Conservation (phyloP, 257 asterid species). For the Plantago elongata region DNA sequence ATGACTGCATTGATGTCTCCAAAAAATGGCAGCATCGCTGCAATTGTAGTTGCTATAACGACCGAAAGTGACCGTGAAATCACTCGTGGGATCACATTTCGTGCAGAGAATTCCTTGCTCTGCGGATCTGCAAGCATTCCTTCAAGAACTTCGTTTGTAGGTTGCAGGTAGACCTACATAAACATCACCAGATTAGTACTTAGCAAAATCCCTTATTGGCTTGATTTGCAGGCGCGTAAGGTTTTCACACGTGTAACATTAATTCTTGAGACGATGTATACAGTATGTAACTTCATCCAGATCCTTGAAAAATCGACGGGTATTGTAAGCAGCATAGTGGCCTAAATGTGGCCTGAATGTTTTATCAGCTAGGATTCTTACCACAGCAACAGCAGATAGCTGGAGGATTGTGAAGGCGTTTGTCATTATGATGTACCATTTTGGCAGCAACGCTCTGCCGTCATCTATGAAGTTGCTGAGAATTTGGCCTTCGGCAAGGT, state of each 20-base stretch:
- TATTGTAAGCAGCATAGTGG: no score
- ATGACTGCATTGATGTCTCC: conserved; percentile 75
- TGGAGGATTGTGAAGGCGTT: conserved; percentile 75
- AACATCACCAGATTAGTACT: not conserved
- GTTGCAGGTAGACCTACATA: conserved; percentile 78
- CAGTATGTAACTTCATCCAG: no score
- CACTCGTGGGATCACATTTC: conserved; percentile 66
- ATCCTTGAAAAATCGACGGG: no score
- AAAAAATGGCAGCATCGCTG: conserved; percentile 90
- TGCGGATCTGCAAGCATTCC: conserved; percentile 55
- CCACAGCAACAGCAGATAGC: conserved; percentile 88
- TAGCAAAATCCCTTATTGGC: not conserved
- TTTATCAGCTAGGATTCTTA: conserved; percentile 26
- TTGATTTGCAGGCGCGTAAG: no score
- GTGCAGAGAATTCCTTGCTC: conserved; percentile 52
- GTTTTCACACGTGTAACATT: no score
- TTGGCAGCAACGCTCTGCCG: conserved; percentile 55
- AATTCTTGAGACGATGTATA: no score
- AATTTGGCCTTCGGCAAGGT: conserved; percentile 45
- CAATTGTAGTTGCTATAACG: conserved; percentile 50
- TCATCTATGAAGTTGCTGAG: conserved; percentile 60
- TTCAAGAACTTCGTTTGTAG: conserved; percentile 83
- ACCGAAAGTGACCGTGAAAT: conserved; percentile 64
- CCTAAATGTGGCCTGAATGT: no score
- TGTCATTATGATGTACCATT: conserved; percentile 62